Percentiles rank a stretch among this genome's conserved stretches.
Conservation (phyloP, 2,329 filamentous ascomycete genomes). For the Proliferodiscus dingleyae region DNA sequence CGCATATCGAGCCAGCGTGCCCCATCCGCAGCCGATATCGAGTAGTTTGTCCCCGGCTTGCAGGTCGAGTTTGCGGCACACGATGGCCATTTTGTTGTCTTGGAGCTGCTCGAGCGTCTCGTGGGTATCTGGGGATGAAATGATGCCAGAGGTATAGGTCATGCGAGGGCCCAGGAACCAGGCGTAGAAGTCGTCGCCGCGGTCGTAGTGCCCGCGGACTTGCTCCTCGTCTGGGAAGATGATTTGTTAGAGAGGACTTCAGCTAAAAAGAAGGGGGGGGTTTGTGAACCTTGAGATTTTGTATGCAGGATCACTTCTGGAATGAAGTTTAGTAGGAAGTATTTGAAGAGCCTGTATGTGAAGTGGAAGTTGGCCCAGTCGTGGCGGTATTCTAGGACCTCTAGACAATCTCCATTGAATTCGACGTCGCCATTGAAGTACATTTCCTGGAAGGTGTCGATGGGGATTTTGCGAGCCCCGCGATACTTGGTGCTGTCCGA, state of each 20-base stretch:
- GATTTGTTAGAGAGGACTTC: conserved; percentile 27
- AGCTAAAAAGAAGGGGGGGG: neutral
- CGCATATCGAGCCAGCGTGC: conserved; percentile 89
- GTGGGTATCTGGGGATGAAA: conserved; percentile 80
- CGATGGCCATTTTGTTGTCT: conserved; percentile 93
- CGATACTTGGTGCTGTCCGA: conserved; percentile 61
- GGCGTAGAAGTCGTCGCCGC: conserved; percentile 95
- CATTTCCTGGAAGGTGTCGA: conserved; percentile 96
- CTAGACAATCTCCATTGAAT: conserved; percentile 88
- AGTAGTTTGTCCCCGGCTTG: conserved; percentile 77
- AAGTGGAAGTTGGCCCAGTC: conserved; percentile 97
- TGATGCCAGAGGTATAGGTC: conserved; percentile 96
- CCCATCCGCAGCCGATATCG: conserved; percentile 97
- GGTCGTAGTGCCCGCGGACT: conserved; percentile 95
- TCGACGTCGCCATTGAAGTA: conserved; percentile 94
- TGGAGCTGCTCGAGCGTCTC: conserved; percentile 92
- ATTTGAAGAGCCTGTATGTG: conserved; percentile 78
- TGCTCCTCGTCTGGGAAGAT: conserved; percentile 79
- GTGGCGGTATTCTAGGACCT: conserved; percentile 87
- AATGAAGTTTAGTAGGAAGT: conserved; percentile 81
- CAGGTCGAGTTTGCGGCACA: conserved; percentile 92
- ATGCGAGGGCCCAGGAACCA: conserved; percentile 98
- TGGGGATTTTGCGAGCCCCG: conserved; percentile 75
- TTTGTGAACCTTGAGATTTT: conserved; percentile 67
- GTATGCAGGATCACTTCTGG: conserved; percentile 92